Base-by-base conservation (phyloP, 805 yeast species). In the Kurtzmaniella fragi region DNA sequence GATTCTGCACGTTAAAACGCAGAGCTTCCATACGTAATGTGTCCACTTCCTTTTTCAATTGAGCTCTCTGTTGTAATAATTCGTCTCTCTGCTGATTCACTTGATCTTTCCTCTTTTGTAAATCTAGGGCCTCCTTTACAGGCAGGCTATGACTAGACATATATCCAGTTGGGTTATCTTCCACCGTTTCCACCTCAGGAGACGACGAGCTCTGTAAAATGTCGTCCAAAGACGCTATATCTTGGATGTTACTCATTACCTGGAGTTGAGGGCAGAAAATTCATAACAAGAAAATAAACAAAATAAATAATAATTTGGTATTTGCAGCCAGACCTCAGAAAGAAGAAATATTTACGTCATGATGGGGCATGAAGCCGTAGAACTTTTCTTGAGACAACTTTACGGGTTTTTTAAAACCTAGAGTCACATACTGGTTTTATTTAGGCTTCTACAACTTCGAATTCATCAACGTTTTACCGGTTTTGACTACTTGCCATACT, bases 151-250 rank as follows among this genome's bases (percentile, higher is more conserved):
- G 23, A 25, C 15, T 29, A 13, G 15, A 29, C 25, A 12, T 28
- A 12, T 20, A n/a, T n/a, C 17, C 14, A 31, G 11, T 12, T 15
- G 5, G 27, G 11, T 10, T 13, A 31, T 35, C 16, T 11, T 31
- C 32, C 27, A 8, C 17, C 16, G 33, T 20, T 4, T 13, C 17
- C 20, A n/a, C 12, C 20, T 27, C 41, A 25, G 32, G 32, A 13
- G 26, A 40, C 2, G 61, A 54, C 0, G 62, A 54, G 8, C 62
- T 56, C 25, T 49, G 45, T 23, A 57, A 38, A 27, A 58, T 40
- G 47, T 58, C 62, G 15, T 56, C 52, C 25, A 56, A 48, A 8
- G 62, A 48, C 25, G 60, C 50, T 17, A 50, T 45, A 37, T 59
- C 61, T 9, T 43, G 50, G 17, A 49, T 44, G 38, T 53, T 54